Evolutionary conservation across 108 stramenopile genomes (phyloP).

Genomic region (Mayamaea pseudoterrestris): DNA sequence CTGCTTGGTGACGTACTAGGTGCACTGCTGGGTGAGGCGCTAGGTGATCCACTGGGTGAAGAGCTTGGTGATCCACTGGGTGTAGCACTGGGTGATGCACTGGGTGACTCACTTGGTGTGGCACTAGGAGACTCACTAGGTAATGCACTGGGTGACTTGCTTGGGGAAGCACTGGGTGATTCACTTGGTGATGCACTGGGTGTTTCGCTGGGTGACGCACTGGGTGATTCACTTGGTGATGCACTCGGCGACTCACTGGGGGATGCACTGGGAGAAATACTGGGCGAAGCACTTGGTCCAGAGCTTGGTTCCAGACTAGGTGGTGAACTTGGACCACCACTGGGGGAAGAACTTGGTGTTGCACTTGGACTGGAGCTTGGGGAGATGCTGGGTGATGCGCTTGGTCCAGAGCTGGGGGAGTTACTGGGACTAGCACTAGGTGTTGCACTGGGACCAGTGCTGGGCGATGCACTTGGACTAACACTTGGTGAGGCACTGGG

Average conservation of each 20-base stretch:
- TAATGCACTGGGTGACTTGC: neutral
- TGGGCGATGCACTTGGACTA: too few species aligned
- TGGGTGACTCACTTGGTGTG: neutral
- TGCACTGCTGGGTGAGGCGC: too few species aligned
- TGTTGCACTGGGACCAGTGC: too few species aligned
- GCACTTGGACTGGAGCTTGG: neutral
- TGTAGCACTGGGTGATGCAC: neutral
- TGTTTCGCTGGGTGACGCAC: neutral
- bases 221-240: slow-evolving; percentile 1
- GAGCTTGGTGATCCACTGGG: neutral
- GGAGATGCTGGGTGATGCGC: neutral
- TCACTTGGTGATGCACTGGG: neutral
- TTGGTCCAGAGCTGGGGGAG: neutral
- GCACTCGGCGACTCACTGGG: neutral
- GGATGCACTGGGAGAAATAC: neutral
- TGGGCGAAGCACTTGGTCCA: neutral
- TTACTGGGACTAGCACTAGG: too few species aligned
- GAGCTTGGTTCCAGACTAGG: neutral
- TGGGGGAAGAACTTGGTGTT: neutral
- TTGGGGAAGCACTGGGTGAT: neutral
- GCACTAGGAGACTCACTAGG: neutral
- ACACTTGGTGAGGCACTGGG: too few species aligned
- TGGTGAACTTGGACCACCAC: neutral
- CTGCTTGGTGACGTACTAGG: too few species aligned
- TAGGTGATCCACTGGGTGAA: neutral